Base-by-base conservation (phyloP, 129 eudicot genomes). In the Flaveria trinervia region DNA sequence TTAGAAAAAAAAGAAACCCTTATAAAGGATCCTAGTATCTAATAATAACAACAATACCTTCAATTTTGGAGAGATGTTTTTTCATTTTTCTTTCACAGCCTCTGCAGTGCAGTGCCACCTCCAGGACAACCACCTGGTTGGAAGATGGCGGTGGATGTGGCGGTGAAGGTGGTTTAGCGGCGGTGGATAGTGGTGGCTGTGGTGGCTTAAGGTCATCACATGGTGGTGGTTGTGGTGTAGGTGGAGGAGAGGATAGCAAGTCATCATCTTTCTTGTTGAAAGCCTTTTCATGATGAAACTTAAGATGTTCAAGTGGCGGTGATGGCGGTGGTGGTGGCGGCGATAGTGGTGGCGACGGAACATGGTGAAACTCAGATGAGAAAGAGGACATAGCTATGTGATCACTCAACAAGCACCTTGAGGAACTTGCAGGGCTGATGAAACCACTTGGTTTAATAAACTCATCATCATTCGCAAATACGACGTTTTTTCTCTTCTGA, bases 71-170 rank as follows among this genome's bases (percentile, higher is more conserved):
- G 71, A 95, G 81, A 56, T 95, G 99, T 72, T 95, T 95, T 70
- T 86, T 86, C 97, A 95, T 87, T 74, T 95, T 95, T 74, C 88
- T 87, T 77, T 91, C 99, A 54, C 99, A 95, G 16, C 99, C 99
- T 89, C 84, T 92, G 87, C 99, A 95, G 83, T 95, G 99, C 67
- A 95, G 80, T 33, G 99, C 92, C 66, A 95, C 99, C 79, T 96
- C 86, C 23, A 95, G 71, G 59, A 95, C 97, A 62, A 95, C 96
- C 36, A 89, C 92, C 88, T 88, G 85, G 73, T 81, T 73, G 10
- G 85, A 49, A 69, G 89, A 78, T 50, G 70, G 80, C 23, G 85
- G 78, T 0, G 74, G 20, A 2, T 72, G 57, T 41, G 81, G 43
- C 18, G 85, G 44, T 52, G 52, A 75, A 26, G 80, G 43, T n/a